Evolutionary conservation across 805 yeast genomes (phyloP).

Genomic region (Suhomyces sp.): DNA sequence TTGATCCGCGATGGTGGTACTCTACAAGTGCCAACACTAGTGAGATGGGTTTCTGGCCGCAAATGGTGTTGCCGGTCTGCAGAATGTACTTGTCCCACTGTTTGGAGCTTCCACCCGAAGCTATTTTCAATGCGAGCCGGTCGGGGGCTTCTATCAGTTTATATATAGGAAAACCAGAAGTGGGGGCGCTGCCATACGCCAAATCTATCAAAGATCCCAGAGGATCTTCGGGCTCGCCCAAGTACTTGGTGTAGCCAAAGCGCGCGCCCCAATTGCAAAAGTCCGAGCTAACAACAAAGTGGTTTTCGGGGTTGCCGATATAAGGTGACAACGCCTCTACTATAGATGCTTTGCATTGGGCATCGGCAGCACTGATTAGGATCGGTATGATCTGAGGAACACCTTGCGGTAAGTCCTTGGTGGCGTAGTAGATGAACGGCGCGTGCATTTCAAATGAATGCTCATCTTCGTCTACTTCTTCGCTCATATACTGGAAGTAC

Average conservation of each 20-base stretch:
- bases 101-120: slow-evolving; percentile 51
- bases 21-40: slow-evolving; percentile 59
- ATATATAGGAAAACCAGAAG: slow-evolving; percentile 48
- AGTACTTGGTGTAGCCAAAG: slow-evolving; percentile 42
- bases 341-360: slow-evolving; percentile 40
- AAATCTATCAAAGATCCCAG: slow-evolving; percentile 3
- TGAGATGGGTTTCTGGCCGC: slow-evolving; percentile 84
- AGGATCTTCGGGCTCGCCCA: slow-evolving; percentile 7
- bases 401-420: slow-evolving; percentile 30
- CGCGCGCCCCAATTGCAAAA: slow-evolving; percentile 87
- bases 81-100: slow-evolving; percentile 67
- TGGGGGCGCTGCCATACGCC: neutral
- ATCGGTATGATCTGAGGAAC: slow-evolving; percentile 68
- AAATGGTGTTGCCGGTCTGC: slow-evolving; percentile 80
- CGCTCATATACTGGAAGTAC: slow-evolving; percentile 55
- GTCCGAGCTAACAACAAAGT: slow-evolving; percentile 82
- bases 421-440: slow-evolving; percentile 61
- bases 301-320: slow-evolving; percentile 51
- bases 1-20: neutral
- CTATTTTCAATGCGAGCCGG: slow-evolving; percentile 60
- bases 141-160: slow-evolving; percentile 76
- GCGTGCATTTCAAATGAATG: slow-evolving; percentile 95
- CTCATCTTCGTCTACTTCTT: slow-evolving; percentile 70
- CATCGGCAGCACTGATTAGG: slow-evolving; percentile 64
- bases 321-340: slow-evolving; percentile 52